Conservation (phyloP, 106 monocot species). For the Amphibolis antarctica region DNA sequence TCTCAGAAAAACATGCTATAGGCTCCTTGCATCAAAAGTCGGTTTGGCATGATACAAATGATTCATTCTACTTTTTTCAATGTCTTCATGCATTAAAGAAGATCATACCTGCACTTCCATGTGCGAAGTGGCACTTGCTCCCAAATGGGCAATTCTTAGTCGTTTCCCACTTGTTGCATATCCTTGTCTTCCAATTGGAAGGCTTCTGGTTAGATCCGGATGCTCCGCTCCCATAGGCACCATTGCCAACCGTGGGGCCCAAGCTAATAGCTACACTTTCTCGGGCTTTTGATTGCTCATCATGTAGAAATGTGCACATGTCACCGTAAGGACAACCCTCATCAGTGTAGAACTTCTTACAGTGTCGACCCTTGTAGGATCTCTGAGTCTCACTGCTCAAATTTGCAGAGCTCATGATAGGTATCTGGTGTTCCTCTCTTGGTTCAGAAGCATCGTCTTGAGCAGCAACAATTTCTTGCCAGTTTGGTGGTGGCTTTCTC, state of each 20-base stretch:
- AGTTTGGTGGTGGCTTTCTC: conserved; percentile 80
- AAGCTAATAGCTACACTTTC: conserved; percentile 94
- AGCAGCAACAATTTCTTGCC: conserved; percentile 91
- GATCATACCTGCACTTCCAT: conserved; percentile 63
- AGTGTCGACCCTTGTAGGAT: conserved; percentile 70
- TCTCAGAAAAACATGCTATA: no score
- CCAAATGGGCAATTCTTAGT: conserved; percentile 95
- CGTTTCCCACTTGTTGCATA: conserved; percentile 99
- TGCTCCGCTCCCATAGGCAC: conserved; percentile 18
- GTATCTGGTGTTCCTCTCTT: conserved; percentile 84
- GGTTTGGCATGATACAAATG: no score
- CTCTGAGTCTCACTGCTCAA: conserved; percentile 41
- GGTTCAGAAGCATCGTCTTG: conserved; percentile 42
- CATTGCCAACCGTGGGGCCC: conserved; percentile 41
- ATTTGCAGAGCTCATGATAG: conserved; percentile 34
- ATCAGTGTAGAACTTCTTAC: conserved; percentile 90
- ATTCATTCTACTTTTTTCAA: no score
- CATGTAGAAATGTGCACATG: conserved; percentile 75
- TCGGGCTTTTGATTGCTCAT: conserved; percentile 74
- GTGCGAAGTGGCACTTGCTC: conserved; percentile 98
- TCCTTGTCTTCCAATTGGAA: conserved; percentile 97
- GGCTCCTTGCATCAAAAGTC: no score
- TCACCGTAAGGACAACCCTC: conserved; percentile 96
- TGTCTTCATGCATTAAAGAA: not conserved
- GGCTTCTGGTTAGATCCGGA: conserved; percentile 54